Conservation (phyloP, 192 early-diverging fungal genomes). For the Spizellomyces sp. region DNA sequence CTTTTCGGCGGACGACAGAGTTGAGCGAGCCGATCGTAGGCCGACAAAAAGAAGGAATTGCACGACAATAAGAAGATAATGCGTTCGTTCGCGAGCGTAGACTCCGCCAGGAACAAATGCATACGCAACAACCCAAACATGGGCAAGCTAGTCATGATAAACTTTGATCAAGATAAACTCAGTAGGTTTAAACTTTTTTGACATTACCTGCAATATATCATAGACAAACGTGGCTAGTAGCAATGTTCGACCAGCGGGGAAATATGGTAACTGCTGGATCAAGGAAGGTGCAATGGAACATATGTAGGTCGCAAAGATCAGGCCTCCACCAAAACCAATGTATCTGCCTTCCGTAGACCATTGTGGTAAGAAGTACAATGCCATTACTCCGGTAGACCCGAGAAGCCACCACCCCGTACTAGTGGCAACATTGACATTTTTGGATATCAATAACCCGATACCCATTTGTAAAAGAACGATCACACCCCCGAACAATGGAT, state of each 20-base stretch:
- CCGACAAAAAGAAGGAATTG: constrained; percentile 21
- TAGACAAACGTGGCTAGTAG: constrained; percentile 9
- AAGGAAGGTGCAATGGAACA: constrained; percentile 15
- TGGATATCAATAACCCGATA: constrained; percentile 6
- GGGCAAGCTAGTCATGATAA: constrained; percentile 8
- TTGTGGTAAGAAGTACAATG: constrained; percentile 16
- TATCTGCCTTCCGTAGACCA: neutral
- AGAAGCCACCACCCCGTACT: constrained; percentile 9
- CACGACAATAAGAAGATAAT: constrained; percentile 7
- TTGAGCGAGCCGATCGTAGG: neutral
- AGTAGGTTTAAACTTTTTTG: neutral
- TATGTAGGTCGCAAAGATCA: constrained; percentile 13
- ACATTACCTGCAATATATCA: constrained; percentile 10
- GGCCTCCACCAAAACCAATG: constrained; percentile 14
- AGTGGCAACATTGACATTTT: neutral
- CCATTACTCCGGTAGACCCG: constrained; percentile 19
- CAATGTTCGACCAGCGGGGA: constrained; percentile 12
- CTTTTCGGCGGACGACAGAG: neutral
- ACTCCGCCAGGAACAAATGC: constrained; percentile 23
- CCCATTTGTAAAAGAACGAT: constrained; percentile 16
- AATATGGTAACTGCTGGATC: constrained; percentile 8
- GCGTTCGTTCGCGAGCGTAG: constrained; percentile 13
- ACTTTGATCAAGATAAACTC: neutral
- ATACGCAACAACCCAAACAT: constrained; percentile 26
- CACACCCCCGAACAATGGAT: constrained; percentile 13